These are phyloP conservation scores for Tolypocladium endophyticum DNA, from an alignment of 2,329 filamentous ascomycete genomes.

Conservation along the genomic window DNA sequence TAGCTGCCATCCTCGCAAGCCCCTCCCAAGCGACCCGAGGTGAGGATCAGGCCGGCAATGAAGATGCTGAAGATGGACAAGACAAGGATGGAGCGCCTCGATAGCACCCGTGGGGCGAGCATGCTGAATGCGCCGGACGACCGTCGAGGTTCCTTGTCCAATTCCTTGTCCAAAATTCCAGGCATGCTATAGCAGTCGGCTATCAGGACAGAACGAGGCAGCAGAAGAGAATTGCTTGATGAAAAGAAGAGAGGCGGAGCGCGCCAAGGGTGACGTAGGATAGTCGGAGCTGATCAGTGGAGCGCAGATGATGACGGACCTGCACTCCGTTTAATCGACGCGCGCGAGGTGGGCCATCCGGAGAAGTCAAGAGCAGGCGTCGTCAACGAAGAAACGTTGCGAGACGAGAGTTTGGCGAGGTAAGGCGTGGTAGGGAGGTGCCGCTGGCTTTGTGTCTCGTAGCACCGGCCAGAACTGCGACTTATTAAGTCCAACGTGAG, in stretches of 20 bases:
- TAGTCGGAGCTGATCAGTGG: not conserved
- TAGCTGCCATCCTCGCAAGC: constrained; percentile 18
- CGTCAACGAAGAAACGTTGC: not conserved
- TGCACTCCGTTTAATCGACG: not conserved
- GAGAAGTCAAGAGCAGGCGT: not conserved
- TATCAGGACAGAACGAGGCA: not conserved
- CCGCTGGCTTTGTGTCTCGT: not conserved
- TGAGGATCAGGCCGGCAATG: constrained; percentile 20
- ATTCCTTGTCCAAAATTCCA: constrained; percentile 4
- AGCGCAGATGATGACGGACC: not conserved
- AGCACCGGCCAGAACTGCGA: not conserved
- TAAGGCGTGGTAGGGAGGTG: not conserved
- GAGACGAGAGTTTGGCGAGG: not conserved
- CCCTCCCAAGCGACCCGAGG: constrained; percentile 18
- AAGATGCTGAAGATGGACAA: constrained; percentile 16
- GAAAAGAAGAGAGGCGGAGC: not conserved
- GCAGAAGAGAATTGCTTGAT: not conserved
- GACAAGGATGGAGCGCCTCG: constrained; percentile 15
- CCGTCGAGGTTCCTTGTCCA: constrained; percentile 3
- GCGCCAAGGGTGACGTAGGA: not conserved
- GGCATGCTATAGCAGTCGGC: not conserved
- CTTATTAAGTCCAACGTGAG: not conserved
- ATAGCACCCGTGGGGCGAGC: constrained; percentile 14
- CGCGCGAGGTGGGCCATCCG: not conserved
- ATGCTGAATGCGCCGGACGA: constrained; percentile 4